Evolutionary conservation across 805 yeast species (phyloP).

Genomic region (Suhomyces faveliae): DNA sequence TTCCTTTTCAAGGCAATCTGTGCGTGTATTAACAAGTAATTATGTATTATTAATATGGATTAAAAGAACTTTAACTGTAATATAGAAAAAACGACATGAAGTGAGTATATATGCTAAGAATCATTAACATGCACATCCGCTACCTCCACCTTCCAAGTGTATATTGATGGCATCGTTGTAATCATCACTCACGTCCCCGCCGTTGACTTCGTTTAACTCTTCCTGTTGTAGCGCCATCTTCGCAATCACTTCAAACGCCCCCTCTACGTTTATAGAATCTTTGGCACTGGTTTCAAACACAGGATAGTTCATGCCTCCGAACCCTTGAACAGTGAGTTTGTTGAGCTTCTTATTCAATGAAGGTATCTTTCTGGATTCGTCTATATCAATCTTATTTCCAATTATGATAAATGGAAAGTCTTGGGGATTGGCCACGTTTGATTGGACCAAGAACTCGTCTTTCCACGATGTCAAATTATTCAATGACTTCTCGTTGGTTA

Average conservation of each 20-base stretch:
- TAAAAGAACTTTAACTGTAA: neutral
- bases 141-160: constrained; percentile 78
- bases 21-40: constrained; percentile 27
- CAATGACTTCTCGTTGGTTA: constrained; percentile 89
- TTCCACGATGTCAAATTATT: constrained; percentile 89
- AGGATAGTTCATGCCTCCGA: constrained; percentile 69
- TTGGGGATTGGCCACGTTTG: constrained; percentile 90
- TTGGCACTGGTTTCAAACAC: constrained; percentile 97
- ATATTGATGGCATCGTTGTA: constrained; percentile 96
- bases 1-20: constrained; percentile 33
- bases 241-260: constrained; percentile 94
- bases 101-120: neutral
- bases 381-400: constrained; percentile 94
- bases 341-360: constrained; percentile 52
- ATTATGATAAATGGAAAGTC: constrained; percentile 93
- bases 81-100: neutral
- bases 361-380: constrained; percentile 80
- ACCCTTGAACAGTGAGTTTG: constrained; percentile 44
- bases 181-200: constrained; percentile 62
- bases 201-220: constrained; percentile 80
- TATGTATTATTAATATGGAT: constrained; percentile 1
- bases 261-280: constrained; percentile 91
- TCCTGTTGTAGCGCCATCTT: constrained; percentile 95
- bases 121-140: constrained; percentile 69
- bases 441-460: constrained; percentile 92